These are phyloP conservation scores for Davidsoniella australis DNA, from an alignment of 2,329 filamentous ascomycete genomes.

Conservation along the genomic window DNA sequence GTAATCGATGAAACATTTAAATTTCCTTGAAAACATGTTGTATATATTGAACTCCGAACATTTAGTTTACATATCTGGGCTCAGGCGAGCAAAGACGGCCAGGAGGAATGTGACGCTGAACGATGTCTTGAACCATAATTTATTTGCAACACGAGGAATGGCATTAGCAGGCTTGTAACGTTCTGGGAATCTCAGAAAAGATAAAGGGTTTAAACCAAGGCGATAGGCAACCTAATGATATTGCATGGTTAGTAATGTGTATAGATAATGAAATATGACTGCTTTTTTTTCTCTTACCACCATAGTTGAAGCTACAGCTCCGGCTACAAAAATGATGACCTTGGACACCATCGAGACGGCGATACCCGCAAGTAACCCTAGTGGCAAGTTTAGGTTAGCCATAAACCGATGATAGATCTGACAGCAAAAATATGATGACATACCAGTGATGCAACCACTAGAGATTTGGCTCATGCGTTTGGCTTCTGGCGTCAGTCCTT, in stretches of 20 bases:
- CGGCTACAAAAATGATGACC: slow-evolving; percentile 49
- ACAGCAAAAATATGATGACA: slow-evolving; percentile 8
- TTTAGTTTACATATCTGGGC: no score
- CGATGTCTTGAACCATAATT: slow-evolving; percentile 48
- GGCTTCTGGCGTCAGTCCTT: slow-evolving; percentile 1
- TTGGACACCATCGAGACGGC: slow-evolving; percentile 54
- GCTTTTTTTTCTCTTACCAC: slow-evolving; percentile 31
- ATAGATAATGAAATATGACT: background rate
- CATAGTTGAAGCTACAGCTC: slow-evolving; percentile 43
- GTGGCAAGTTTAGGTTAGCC: background rate
- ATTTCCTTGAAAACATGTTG: no score
- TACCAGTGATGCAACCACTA: slow-evolving; percentile 35
- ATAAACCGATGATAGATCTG: background rate
- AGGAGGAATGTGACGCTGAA: slow-evolving; percentile 60
- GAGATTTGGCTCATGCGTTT: slow-evolving; percentile 27
- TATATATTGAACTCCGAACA: no score
- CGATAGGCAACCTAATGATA: slow-evolving; percentile 24
- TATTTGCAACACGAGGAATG: slow-evolving; percentile 17
- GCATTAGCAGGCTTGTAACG: slow-evolving; percentile 9
- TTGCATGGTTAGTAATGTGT: slow-evolving; percentile 3
- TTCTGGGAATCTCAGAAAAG: slow-evolving; percentile 18
- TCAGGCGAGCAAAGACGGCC: slow-evolving; percentile 27
- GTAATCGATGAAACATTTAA: slow-evolving; percentile 2
- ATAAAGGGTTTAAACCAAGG: slow-evolving; percentile 25
- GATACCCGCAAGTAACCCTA: slow-evolving; percentile 47